Percentiles rank a stretch among this genome's conserved stretches.
These are phyloP conservation scores for Manihot esculenta DNA, from an alignment of 441 rosid genomes.

Conservation along the genomic window DNA sequence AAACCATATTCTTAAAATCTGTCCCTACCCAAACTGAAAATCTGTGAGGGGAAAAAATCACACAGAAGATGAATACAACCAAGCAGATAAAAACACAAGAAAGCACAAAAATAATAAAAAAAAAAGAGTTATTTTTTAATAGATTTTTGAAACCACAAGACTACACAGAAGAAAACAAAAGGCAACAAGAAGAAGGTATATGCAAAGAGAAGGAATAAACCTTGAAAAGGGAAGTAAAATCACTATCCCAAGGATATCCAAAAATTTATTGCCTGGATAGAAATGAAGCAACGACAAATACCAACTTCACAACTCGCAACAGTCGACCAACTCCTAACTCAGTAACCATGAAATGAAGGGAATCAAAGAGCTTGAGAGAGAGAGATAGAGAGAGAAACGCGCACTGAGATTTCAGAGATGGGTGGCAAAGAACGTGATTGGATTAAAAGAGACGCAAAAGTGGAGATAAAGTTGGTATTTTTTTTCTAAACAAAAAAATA, in stretches of 20 bases:
- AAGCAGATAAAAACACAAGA: slow-evolving; percentile 58
- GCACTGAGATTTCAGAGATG: neutral
- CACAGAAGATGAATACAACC: slow-evolving; percentile 38
- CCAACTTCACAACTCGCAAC: slow-evolving; percentile 13
- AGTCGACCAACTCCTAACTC: slow-evolving; percentile 31
- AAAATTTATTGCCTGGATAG: slow-evolving; percentile 29
- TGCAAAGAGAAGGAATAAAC: slow-evolving; percentile 88
- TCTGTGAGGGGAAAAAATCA: slow-evolving; percentile 23
- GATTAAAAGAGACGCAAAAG: slow-evolving; percentile 20
- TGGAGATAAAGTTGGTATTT: slow-evolving; percentile 25
- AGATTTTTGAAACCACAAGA: slow-evolving; percentile 27
- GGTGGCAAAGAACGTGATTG: slow-evolving; percentile 24
- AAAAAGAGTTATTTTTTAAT: neutral
- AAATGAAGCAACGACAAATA: slow-evolving; percentile 22
- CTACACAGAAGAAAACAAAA: slow-evolving; percentile 53
- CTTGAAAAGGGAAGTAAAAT: slow-evolving; percentile 86
- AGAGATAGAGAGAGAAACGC: neutral
- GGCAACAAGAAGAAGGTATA: slow-evolving; percentile 36
- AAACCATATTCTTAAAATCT: slow-evolving; percentile 49
- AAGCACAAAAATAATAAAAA: slow-evolving; percentile 23
- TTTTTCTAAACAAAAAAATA: neutral
- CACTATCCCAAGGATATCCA: slow-evolving; percentile 46
- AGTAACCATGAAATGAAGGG: slow-evolving; percentile 12
- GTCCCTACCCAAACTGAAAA: slow-evolving; percentile 41
- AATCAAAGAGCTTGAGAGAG: neutral